These are phyloP conservation scores for Sarcodon aspratus DNA, from an alignment of 768 basidiomycete species.

Conservation along the genomic window DNA sequence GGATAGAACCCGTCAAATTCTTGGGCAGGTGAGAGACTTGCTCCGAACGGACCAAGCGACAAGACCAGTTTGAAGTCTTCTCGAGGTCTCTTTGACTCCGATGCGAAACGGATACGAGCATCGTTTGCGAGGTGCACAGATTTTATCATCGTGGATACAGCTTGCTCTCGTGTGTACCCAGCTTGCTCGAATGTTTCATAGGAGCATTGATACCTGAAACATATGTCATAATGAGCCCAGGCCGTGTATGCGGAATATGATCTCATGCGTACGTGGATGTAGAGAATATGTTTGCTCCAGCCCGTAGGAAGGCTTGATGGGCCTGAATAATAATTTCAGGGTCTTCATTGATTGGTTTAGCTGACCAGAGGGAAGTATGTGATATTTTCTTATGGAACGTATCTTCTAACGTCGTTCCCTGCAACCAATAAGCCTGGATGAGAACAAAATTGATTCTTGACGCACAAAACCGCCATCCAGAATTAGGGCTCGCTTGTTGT, in stretches of 20 bases:
- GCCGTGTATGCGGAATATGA: neutral
- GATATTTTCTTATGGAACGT: conserved; percentile 34
- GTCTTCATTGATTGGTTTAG: conserved; percentile 41
- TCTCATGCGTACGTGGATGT: conserved; percentile 48
- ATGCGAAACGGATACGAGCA: conserved; percentile 27
- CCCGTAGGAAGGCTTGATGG: conserved; percentile 51
- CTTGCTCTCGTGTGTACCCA: conserved; percentile 33
- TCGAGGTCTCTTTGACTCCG: conserved; percentile 1
- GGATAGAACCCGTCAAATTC: conserved; percentile 73
- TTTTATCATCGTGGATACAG: conserved; percentile 36
- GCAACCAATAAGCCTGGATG: neutral
- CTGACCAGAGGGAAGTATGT: conserved; percentile 57
- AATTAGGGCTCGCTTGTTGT: neutral
- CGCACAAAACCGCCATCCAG: conserved; percentile 12
- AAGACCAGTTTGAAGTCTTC: conserved; percentile 45
- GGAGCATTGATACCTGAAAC: conserved; percentile 54
- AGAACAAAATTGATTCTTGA: neutral
- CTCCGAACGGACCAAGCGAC: conserved; percentile 68
- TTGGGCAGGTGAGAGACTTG: conserved; percentile 49
- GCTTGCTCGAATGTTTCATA: conserved; percentile 38
- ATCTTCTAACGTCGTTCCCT: conserved; percentile 58
- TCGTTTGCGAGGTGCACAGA: conserved; percentile 39
- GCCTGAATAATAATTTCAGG: conserved; percentile 42
- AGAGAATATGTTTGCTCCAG: conserved; percentile 55
- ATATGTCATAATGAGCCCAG: neutral